Evolutionary conservation across 2,329 filamentous ascomycete species (phyloP), one percentile per base, ranked within the genome.

Genomic region (Boeremia lycopersici): DNA sequence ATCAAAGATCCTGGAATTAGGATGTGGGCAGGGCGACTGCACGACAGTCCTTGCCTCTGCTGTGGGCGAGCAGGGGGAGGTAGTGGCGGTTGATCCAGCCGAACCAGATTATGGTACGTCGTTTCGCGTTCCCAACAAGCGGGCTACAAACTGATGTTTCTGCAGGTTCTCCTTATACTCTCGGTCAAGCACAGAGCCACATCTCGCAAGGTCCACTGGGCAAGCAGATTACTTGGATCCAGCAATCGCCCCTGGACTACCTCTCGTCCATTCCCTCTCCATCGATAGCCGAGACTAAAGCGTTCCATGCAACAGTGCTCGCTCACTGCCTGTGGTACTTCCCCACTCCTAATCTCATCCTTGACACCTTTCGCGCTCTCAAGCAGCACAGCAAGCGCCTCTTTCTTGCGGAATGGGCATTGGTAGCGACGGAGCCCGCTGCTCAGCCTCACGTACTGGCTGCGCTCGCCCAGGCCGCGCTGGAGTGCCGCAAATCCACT

Each of bases 21-120:
- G 84, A 44, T 86, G 84, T 68, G 84, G 84, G 1, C 84, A 86
- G 60, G 84, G 84, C 2, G 82, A 83, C 55, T 81, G 79, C 61
- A 86, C 84, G 1, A 75, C 79, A 10, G 80, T 79, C 2, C 77
- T 86, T 15, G 84, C 84, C 40, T 65, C 76, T 61, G 76, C 70
- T 17, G 77, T 82, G 1, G 78, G 80, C 2, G 63, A 75, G 11
- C 28, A 68, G 0, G 81, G 82, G 70, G 41, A 19, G 1, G 50
- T 64, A 1, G 72, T 85, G 12, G 83, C 81, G 4, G 67, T 85
- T 26, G 84, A 86, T 69, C 83, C 82, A 1, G 83, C 77, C 0
- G 62, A 72, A 0, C 67, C 77, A 7, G 75, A 81, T 59, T 86
- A 85, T 65, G 77, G 78, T 23, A 5, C 19, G 19, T 23, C 19